Base-by-base conservation (phyloP, 345 rosid species). In the Litchi chinensis region DNA sequence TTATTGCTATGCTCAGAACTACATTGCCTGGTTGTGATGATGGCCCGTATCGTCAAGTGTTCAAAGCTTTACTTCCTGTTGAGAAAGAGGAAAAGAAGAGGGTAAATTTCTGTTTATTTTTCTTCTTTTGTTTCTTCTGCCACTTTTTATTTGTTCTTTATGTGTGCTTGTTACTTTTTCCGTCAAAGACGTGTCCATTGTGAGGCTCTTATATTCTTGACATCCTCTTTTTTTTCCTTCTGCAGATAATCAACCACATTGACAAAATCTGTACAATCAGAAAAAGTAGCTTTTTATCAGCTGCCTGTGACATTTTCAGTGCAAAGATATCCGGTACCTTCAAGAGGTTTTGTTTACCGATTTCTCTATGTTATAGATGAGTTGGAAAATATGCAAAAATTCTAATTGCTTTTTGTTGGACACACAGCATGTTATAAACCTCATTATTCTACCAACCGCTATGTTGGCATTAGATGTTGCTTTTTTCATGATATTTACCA, bases 301-400 rank as follows among this genome's bases (percentile, higher is more conserved):
- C 92, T 64, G 98, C 99, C 39, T 43, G 59, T 70, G 98, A 93
- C 82, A 90, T 93, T 79, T 95, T 95, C 87, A 79, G 70, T 67
- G 97, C 99, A 80, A 95, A 95, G 89, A 85, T 93, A 84, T 95
- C 99, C 60, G 99, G 99, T 79, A 92, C 98, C 86, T 92, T 93
- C 84, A 92, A 91, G 89, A 95, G 98, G 99, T 95, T 86, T 75
- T 83, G 54, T 73, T 69, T 66, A 67, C 80, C 54, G 76, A 40
- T 37, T 76, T 81, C 50, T 71, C 41, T 68, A 65, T 50, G 69
- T 56, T 28, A 37, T 56, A 37, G 60, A 72, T 56, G 44, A 8
- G 0, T 50, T 50, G 18, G 48, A 24, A 41, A 43, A 43, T 24
- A 12, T 22, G 68, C 28, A 28, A 28, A 57, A 72, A 22, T 56